Evolutionary conservation across 345 rosid genomes (phyloP).

Genomic region (Toxicodendron radicans): DNA sequence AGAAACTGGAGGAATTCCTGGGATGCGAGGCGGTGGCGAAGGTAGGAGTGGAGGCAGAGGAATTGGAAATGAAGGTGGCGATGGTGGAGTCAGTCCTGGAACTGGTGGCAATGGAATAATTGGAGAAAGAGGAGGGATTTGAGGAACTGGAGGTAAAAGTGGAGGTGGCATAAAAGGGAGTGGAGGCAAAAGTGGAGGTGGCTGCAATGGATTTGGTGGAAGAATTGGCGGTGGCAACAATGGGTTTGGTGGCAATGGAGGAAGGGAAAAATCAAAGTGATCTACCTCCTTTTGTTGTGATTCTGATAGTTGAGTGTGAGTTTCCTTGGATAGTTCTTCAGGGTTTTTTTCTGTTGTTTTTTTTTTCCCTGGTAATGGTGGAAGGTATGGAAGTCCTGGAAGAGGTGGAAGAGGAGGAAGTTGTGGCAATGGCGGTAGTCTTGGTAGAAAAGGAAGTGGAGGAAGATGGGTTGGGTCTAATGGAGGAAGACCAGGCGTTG

Average conservation of each 20-base stretch:
- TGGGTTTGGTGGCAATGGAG: conserved; percentile 31
- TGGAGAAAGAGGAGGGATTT: conserved; percentile 31
- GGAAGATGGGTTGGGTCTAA: conserved; percentile 25
- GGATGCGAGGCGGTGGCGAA: conserved; percentile 35
- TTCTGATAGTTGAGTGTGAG: conserved; percentile 12
- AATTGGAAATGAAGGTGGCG: conserved; percentile 34
- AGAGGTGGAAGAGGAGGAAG: conserved; percentile 53
- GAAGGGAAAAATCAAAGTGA: conserved; percentile 9
- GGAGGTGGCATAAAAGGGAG: conserved; percentile 36
- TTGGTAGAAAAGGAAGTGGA: conserved; percentile 43
- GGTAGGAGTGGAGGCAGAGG: conserved; percentile 39
- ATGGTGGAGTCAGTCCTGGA: conserved; percentile 43
- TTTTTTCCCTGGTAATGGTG: conserved; percentile 39
- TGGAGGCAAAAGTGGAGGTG: conserved; percentile 31
- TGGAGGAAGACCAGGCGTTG: conserved; percentile 28
- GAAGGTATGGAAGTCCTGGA: conserved; percentile 37
- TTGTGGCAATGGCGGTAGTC: conserved; percentile 49
- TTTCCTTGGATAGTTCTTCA: neutral
- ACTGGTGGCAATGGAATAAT: conserved; percentile 44
- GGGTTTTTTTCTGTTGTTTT: conserved; percentile 11
- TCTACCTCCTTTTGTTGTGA: conserved; percentile 18
- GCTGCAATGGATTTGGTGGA: conserved; percentile 24
- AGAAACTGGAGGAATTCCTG: conserved; percentile 45
- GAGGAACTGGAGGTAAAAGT: conserved; percentile 27
- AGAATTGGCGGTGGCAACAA: conserved; percentile 5